phyloP scores from a whole-genome alignment of 495 filamentous ascomycete species.

The Margaritispora aquatica region DNA sequence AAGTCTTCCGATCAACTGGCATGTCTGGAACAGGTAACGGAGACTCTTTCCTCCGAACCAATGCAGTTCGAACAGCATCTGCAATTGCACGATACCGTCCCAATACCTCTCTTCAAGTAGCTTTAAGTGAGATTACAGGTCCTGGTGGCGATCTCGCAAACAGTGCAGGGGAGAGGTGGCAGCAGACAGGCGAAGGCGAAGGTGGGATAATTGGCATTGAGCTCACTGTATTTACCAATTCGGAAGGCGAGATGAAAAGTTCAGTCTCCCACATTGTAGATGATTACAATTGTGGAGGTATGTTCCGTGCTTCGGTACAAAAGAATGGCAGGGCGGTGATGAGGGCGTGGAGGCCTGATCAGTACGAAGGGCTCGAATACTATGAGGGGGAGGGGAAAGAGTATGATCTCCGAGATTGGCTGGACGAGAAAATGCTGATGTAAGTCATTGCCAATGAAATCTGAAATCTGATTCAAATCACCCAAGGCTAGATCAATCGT shows the following conservation, averaged over 20 bases:
- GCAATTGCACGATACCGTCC: constrained; percentile 61
- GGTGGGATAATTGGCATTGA: constrained; percentile 90
- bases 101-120: constrained; percentile 34
- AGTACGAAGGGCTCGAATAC: constrained; percentile 25
- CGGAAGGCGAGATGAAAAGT: constrained; percentile 25
- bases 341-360: constrained; percentile 47
- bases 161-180: constrained; percentile 73
- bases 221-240: constrained; percentile 38
- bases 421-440: constrained; percentile 17
- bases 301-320: constrained; percentile 80
- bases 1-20: constrained; percentile 50
- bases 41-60: constrained; percentile 71
- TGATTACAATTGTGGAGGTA: constrained; percentile 84
- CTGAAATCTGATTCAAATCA: no score
- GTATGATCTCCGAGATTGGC: constrained; percentile 22
- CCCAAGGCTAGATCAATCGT: no score
- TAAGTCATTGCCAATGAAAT: background rate
- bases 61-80: constrained; percentile 65
- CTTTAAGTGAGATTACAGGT: constrained; percentile 59
- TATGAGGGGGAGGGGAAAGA: constrained; percentile 25
- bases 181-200: constrained; percentile 68
- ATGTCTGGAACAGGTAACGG: constrained; percentile 87
- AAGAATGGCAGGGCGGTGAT: constrained; percentile 53
- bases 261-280: constrained; percentile 29
- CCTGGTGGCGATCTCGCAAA: constrained; percentile 66